These are phyloP conservation scores for Penicillium subrubescens DNA, from an alignment of 495 filamentous ascomycete genomes.

Conservation along the genomic window DNA sequence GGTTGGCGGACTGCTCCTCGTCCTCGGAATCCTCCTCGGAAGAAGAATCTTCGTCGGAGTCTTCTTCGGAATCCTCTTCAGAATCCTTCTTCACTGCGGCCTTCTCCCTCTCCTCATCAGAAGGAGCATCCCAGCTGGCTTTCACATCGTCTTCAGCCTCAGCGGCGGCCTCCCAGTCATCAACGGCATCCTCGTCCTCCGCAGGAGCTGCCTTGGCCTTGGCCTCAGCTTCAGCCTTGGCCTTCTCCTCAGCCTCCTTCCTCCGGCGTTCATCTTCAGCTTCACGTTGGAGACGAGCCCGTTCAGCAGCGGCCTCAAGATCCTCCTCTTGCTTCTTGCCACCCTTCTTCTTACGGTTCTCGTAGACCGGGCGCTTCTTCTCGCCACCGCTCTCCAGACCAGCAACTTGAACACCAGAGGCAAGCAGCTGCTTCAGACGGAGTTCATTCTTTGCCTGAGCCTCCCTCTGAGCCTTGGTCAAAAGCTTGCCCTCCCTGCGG, in stretches of 20 bases:
- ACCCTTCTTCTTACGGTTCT: slow-evolving; percentile 75
- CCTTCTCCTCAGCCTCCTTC: slow-evolving; percentile 65
- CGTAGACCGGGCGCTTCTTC: slow-evolving; percentile 75
- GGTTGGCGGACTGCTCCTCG: slow-evolving; percentile 67
- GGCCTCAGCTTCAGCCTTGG: slow-evolving; percentile 62
- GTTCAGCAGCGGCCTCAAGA: slow-evolving; percentile 61
- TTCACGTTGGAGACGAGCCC: slow-evolving; percentile 62
- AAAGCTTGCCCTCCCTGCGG: slow-evolving; percentile 90
- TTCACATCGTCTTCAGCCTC: slow-evolving; percentile 80
- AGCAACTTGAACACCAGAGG: slow-evolving; percentile 75
- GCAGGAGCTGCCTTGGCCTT: slow-evolving; percentile 57
- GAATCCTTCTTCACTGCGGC: slow-evolving; percentile 33
- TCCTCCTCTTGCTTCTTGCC: slow-evolving; percentile 73
- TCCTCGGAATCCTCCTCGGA: slow-evolving; percentile 61
- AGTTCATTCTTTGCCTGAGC: slow-evolving; percentile 79
- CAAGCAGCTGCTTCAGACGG: slow-evolving; percentile 93
- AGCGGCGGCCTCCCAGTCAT: slow-evolving; percentile 88
- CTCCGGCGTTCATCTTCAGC: slow-evolving; percentile 72
- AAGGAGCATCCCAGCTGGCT: slow-evolving; percentile 91
- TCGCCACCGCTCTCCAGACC: slow-evolving; percentile 66
- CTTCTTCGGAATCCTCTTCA: slow-evolving; percentile 39
- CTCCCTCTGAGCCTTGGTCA: slow-evolving; percentile 92
- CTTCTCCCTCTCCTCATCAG: slow-evolving; percentile 65
- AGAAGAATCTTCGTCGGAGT: slow-evolving; percentile 56
- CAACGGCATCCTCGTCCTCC: slow-evolving; percentile 63